phyloP scores from a whole-genome alignment of 2,329 filamentous ascomycete genomes.

The Alternaria consortialis region DNA sequence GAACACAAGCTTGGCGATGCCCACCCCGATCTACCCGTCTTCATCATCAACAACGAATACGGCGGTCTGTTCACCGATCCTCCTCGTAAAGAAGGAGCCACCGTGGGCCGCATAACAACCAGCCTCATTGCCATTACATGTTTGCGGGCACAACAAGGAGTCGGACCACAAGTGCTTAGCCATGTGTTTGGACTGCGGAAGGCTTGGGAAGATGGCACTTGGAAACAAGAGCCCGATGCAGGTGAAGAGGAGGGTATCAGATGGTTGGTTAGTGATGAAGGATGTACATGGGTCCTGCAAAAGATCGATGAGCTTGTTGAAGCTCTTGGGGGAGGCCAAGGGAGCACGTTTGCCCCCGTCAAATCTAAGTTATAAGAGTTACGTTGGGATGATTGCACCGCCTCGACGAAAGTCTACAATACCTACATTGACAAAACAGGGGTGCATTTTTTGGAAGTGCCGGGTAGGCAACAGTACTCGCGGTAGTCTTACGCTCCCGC shows the following conservation, averaged over 20 bases:
- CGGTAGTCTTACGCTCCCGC: no score
- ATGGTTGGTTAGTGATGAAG: constrained; percentile 72
- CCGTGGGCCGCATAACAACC: constrained; percentile 75
- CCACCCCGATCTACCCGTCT: constrained; percentile 82
- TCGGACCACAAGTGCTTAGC: constrained; percentile 81
- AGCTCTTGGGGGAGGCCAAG: constrained; percentile 40
- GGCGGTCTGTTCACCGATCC: constrained; percentile 77
- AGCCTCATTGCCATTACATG: constrained; percentile 78
- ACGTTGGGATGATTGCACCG: no score
- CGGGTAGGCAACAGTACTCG: no score
- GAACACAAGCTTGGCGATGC: constrained; percentile 74
- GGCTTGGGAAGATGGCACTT: constrained; percentile 73
- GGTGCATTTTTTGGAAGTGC: no score
- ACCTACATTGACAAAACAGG: no score
- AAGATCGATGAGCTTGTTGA: constrained; percentile 68
- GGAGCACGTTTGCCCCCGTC: constrained; percentile 42
- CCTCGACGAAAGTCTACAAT: no score
- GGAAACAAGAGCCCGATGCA: constrained; percentile 57
- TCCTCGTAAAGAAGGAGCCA: constrained; percentile 56
- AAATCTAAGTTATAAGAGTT: constrained; percentile 35
- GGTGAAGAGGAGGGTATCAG: constrained; percentile 63
- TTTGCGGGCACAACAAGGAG: constrained; percentile 79
- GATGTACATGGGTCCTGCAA: constrained; percentile 69
- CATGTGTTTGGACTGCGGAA: constrained; percentile 85
- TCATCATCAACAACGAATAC: constrained; percentile 80